Base-by-base conservation (phyloP, 805 yeast species). In the Clavispora carvajalis region DNA sequence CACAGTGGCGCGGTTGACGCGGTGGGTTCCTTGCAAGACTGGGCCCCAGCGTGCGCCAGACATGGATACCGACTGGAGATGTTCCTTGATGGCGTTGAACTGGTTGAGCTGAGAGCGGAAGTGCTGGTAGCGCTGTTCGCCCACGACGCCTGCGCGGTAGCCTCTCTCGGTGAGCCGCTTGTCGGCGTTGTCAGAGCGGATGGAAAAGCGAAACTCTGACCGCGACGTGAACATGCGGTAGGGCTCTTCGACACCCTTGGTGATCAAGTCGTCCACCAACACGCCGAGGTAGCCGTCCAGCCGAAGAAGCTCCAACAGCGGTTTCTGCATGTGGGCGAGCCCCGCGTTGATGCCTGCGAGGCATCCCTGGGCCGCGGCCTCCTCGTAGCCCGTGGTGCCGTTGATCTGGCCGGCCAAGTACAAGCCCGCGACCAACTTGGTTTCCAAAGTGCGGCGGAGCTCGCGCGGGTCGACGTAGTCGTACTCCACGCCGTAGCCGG, bases 331-430 rank as follows among this genome's bases (percentile, higher is more conserved):
- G 7, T 58, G 57, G 0, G 79, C 53, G 19, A 88, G 65, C 0
- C 96, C 96, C 0, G 99, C 97, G 60, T 93, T 93, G 29, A 90
- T 82, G 8, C 99, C 99, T 1, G 99, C 99, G 34, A 93, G 65
- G 39, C 88, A 73, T 1, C 99, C 99, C 56, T 93, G 99, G 0
- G 98, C 85, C 2, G 96, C 96, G 0, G 99, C 99, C 59, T 93
- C 99, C 65, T 93, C 99, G 54, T 93, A 93, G 0, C 99, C 99
- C 0, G 99, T 93, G 0, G 99, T 93, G 24, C 99, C 99, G 57
- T 93, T 93, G 31, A 93, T 93, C 60, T 93, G 99, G 1, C 99
- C 99, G 0, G 99, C 99, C 34, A 93, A 67, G 58, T 65, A 93
- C 26, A 93, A 62, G 0, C 97, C 97, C 9, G 72, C 63, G 2